A percentile compares a stretch with the other conserved stretches of the same genome.
phyloP scores from a whole-genome alignment of 2,329 filamentous ascomycete genomes.

The Pseudocercospora fuligena region DNA sequence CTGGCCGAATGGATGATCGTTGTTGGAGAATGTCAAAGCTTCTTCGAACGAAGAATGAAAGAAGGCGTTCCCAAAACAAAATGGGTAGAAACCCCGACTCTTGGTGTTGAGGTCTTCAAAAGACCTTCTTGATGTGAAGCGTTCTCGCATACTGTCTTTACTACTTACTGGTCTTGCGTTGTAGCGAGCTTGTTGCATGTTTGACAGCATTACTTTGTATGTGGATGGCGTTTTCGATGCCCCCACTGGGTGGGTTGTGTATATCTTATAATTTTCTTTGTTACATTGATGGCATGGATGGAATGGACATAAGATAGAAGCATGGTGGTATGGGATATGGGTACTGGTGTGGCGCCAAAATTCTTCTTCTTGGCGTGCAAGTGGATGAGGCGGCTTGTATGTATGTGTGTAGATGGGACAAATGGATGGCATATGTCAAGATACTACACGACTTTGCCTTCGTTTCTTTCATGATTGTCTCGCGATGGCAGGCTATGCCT shows the following conservation, averaged over 20 bases:
- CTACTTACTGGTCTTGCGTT: background rate
- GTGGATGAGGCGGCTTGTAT: background rate
- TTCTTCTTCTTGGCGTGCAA: background rate
- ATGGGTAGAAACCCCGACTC: conserved; percentile 71
- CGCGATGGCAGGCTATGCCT: background rate
- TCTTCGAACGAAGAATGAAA: conserved; percentile 74
- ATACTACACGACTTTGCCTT: too few species aligned
- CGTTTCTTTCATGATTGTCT: too few species aligned
- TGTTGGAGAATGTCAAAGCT: conserved; percentile 78
- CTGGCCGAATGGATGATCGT: conserved; percentile 79
- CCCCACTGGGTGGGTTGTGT: background rate
- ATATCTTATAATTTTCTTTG: too few species aligned
- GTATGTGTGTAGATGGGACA: background rate
- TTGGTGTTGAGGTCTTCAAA: conserved; percentile 67
- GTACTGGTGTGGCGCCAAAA: background rate
- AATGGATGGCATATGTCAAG: background rate
- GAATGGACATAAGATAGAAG: conserved; percentile 7
- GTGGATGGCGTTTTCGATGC: background rate
- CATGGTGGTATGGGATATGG: conserved; percentile 5
- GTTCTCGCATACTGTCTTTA: background rate
- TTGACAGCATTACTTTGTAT: background rate
- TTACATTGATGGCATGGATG: background rate
- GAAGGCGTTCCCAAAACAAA: conserved; percentile 71
- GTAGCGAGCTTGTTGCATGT: background rate
- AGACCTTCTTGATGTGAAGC: conserved; percentile 28